These are phyloP conservation scores for Aspergillus spinulosporus DNA, from an alignment of 2,329 filamentous ascomycete genomes.

Conservation along the genomic window DNA sequence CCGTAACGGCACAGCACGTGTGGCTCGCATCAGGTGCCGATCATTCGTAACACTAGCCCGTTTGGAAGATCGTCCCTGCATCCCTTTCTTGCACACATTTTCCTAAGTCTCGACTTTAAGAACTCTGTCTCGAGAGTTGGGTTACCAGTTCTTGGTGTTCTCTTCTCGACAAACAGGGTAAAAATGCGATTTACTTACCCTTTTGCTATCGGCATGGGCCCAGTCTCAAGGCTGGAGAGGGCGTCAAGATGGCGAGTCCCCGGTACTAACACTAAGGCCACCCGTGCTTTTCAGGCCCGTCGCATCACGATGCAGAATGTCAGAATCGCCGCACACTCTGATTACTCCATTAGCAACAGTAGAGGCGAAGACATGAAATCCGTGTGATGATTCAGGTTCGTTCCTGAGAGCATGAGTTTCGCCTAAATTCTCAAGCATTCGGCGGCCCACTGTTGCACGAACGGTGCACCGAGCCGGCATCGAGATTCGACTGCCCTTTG, in stretches of 20 bases:
- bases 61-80: constrained; percentile 1
- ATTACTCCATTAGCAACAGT: too few species aligned
- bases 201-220: too few species aligned
- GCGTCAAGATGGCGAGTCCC: too few species aligned
- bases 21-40: constrained; percentile 1
- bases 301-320: not conserved
- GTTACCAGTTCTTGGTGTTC: too few species aligned
- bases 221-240: too few species aligned
- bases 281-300: too few species aligned
- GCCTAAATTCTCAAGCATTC: not conserved
- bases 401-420: not conserved
- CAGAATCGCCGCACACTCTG: too few species aligned
- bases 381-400: not conserved
- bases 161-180: too few species aligned
- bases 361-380: not conserved
- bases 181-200: too few species aligned
- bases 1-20: not conserved
- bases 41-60: constrained; percentile 9
- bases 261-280: too few species aligned
- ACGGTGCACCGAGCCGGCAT: not conserved
- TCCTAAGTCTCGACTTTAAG: not conserved
- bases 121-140: too few species aligned
- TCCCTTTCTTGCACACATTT: not conserved
- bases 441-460: not conserved
- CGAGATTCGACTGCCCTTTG: not conserved